Evolutionary conservation across 1,139 yeast genomes (phyloP).

Genomic region (Pichia sp.): DNA sequence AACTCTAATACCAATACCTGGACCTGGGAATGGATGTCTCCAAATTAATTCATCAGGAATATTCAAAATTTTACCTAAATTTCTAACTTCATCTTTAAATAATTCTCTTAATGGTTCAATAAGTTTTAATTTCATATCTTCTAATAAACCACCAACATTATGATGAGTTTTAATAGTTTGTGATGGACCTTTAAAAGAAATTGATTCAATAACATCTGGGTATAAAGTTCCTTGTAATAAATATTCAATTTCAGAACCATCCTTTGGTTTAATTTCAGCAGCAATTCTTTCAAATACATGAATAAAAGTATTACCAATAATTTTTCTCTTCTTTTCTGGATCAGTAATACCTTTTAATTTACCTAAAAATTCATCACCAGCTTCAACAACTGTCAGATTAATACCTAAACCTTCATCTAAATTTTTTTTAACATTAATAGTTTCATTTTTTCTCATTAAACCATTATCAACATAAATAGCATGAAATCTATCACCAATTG

Average conservation of each 20-base stretch:
- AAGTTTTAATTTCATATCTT: slow-evolving; percentile 95
- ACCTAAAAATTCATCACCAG: slow-evolving; percentile 79
- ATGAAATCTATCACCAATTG: slow-evolving; percentile 97
- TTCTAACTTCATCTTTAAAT: slow-evolving; percentile 98
- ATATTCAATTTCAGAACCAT: slow-evolving; percentile 86
- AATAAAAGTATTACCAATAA: slow-evolving; percentile 96
- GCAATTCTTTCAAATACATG: slow-evolving; percentile 97
- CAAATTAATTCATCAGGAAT: slow-evolving; percentile 96
- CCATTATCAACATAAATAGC: slow-evolving; percentile 98
- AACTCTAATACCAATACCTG: slow-evolving; percentile 98
- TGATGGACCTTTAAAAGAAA: slow-evolving; percentile 98
- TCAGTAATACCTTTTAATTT: slow-evolving; percentile 91
- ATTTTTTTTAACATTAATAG: slow-evolving; percentile 79
- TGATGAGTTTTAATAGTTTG: slow-evolving; percentile 99
- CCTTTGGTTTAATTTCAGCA: slow-evolving; percentile 81
- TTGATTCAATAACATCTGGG: slow-evolving; percentile 98
- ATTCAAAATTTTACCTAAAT: slow-evolving; percentile 87
- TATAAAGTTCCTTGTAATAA: slow-evolving; percentile 94
- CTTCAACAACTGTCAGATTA: slow-evolving; percentile 90
- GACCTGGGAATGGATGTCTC: slow-evolving; percentile 99
- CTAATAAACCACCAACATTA: slow-evolving; percentile 96
- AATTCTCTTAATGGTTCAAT: slow-evolving; percentile 98
- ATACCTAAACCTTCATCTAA: slow-evolving; percentile 90
- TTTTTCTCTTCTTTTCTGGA: slow-evolving; percentile 98
- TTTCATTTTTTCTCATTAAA: slow-evolving; percentile 92